Evolutionary conservation across 176 grass and related monocot genomes (phyloP).

Genomic region (Chloris gayana): DNA sequence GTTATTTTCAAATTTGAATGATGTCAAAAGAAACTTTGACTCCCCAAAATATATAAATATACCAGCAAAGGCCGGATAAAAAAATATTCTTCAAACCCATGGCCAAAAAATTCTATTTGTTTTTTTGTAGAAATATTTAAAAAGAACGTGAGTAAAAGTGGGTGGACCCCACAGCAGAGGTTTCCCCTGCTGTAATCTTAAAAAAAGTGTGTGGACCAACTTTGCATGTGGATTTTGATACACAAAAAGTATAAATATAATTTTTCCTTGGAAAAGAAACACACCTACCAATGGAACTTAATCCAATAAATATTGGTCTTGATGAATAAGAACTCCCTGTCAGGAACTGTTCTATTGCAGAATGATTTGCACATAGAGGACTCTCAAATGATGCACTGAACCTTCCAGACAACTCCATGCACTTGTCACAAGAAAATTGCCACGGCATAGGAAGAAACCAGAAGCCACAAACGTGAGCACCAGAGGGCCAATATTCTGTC

Average conservation of each 20-base stretch:
- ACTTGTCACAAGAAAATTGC: slow-evolving; percentile 93
- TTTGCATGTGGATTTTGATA: neutral
- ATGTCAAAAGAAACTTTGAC: neutral
- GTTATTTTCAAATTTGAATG: neutral
- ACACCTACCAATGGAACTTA: slow-evolving; percentile 96
- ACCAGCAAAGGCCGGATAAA: neutral
- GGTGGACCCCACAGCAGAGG: too few relatives aligned
- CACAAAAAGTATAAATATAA: neutral
- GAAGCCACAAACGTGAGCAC: slow-evolving; percentile 74
- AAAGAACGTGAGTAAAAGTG: neutral
- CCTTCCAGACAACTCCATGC: slow-evolving; percentile 53
- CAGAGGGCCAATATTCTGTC: slow-evolving; percentile 84
- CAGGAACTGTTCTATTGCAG: slow-evolving; percentile 58
- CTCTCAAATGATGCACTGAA: slow-evolving; percentile 37
- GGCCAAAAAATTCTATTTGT: slow-evolving; percentile 7
- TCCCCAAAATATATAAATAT: neutral
- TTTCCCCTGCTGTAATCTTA: too few relatives aligned
- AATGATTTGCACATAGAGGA: slow-evolving; percentile 66
- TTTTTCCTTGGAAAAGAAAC: slow-evolving; percentile 24
- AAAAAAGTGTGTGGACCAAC: neutral
- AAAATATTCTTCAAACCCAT: neutral
- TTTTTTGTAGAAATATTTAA: neutral
- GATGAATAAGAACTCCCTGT: slow-evolving; percentile 41
- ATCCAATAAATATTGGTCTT: slow-evolving; percentile 81
- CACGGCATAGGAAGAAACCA: slow-evolving; percentile 89